Evolutionary conservation across 2,329 filamentous ascomycete species (phyloP).

Genomic region (Fusarium tricinctum): DNA sequence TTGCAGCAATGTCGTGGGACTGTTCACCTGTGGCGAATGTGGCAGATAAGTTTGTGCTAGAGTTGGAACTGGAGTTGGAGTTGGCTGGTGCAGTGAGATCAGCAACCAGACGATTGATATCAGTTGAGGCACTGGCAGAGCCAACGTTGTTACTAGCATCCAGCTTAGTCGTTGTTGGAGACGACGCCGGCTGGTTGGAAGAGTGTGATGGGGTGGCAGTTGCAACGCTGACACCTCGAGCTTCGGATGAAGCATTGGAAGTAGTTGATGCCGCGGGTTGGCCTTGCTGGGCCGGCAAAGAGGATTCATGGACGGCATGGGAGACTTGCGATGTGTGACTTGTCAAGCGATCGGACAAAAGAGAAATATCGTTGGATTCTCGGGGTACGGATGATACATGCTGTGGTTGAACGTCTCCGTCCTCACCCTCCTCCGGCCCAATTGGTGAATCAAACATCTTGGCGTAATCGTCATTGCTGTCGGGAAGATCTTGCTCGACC

Average conservation of each 20-base stretch:
- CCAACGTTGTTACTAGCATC: constrained; percentile 48
- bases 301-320: constrained; percentile 53
- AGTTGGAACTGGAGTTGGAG: constrained; percentile 33
- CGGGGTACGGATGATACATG: constrained; percentile 61
- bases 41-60: constrained; percentile 51
- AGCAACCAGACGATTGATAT: constrained; percentile 60
- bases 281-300: constrained; percentile 47
- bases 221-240: constrained; percentile 45
- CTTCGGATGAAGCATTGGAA: constrained; percentile 50
- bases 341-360: constrained; percentile 57
- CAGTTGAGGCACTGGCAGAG: constrained; percentile 52
- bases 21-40: constrained; percentile 46
- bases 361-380: constrained; percentile 61
- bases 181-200: constrained; percentile 43
- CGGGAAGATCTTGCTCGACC: constrained; percentile 50
- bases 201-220: constrained; percentile 42
- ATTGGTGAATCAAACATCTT: constrained; percentile 66
- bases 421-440: constrained; percentile 54
- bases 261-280: constrained; percentile 45
- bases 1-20: constrained; percentile 45
- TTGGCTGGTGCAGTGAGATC: constrained; percentile 57
- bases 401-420: constrained; percentile 54
- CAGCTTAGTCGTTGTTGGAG: constrained; percentile 50
- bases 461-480: constrained; percentile 64
- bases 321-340: constrained; percentile 52